A percentile compares a stretch with the other conserved stretches of the same genome.
Conservation (phyloP, 768 basidiomycete species). For the Leccinum boreale region DNA sequence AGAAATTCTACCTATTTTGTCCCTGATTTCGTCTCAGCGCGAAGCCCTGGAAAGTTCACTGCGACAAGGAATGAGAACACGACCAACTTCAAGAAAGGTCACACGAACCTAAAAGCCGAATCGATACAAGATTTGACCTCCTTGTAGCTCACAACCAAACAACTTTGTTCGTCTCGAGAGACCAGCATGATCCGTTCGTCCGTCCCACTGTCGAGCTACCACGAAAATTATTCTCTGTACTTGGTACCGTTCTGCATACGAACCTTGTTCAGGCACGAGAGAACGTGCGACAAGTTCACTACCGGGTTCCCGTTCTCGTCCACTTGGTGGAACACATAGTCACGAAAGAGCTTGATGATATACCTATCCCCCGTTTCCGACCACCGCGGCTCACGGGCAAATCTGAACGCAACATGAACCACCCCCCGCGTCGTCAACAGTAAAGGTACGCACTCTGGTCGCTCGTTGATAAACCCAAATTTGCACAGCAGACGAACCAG, state of each 20-base stretch:
- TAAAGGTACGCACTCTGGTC: conserved; percentile 78
- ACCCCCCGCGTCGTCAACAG: neutral
- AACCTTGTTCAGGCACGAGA: conserved; percentile 92
- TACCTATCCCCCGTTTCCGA: conserved; percentile 98
- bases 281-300: conserved; percentile 85
- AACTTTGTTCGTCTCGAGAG: conserved; percentile 93
- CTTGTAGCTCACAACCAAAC: conserved; percentile 89
- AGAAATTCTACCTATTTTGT: conserved; percentile 65
- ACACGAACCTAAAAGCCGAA: conserved; percentile 71
- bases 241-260: conserved; percentile 12
- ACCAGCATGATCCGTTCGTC: conserved; percentile 96
- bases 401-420: conserved; percentile 47
- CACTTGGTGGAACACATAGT: conserved; percentile 97
- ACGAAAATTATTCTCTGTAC: neutral
- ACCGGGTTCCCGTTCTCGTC: conserved; percentile 88
- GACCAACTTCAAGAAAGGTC: neutral
- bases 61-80: neutral
- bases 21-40: conserved; percentile 14
- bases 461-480: conserved; percentile 97
- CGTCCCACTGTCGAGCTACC: conserved; percentile 84
- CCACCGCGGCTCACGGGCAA: conserved; percentile 95
- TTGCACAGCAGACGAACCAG: conserved; percentile 87
- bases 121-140: conserved; percentile 87
- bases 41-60: conserved; percentile 46
- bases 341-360: conserved; percentile 96